Percentiles rank a stretch among this genome's conserved stretches.
These are phyloP conservation scores for Limtongia smithiae DNA, from an alignment of 805 yeast genomes.

Conservation along the genomic window DNA sequence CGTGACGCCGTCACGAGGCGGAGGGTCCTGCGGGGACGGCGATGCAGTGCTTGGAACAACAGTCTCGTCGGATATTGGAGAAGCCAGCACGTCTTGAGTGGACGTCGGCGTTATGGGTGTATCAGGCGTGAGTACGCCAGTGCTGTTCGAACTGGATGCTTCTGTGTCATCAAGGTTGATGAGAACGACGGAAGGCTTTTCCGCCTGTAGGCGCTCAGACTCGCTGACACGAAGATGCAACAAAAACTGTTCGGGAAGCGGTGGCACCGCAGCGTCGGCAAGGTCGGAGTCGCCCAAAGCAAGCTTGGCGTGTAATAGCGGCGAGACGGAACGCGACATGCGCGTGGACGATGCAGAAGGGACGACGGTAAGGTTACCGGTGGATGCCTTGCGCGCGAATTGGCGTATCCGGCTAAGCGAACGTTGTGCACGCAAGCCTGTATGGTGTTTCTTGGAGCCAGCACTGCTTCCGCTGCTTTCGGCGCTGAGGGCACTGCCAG, in stretches of 20 bases:
- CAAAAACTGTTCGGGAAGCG: constrained; percentile 3
- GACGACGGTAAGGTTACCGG: constrained; percentile 1
- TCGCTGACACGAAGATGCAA: too few relatives aligned
- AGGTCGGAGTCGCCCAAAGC: constrained; percentile 1
- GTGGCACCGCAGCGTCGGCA: constrained; percentile 4
- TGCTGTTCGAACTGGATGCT: background rate
- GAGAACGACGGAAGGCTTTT: too few relatives aligned
- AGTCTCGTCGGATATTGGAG: constrained; percentile 2
- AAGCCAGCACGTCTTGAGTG: background rate
- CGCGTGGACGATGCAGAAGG: background rate
- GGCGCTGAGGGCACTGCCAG: constrained; percentile 1
- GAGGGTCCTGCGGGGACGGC: background rate
- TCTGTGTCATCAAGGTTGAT: background rate
- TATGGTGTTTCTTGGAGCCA: background rate
- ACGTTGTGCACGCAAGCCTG: constrained; percentile 2
- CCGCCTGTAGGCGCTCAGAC: too few relatives aligned
- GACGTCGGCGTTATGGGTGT: constrained; percentile 11
- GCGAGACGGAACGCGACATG: constrained; percentile 13
- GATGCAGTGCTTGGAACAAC: background rate
- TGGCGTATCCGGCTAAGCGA: constrained; percentile 17
- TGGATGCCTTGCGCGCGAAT: constrained; percentile 2
- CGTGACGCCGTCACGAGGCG: background rate
- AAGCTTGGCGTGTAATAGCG: background rate
- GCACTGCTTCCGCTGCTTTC: constrained; percentile 1
- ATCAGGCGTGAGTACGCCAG: constrained; percentile 4